These are phyloP conservation scores for Podaxis sp. DNA, from an alignment of 768 basidiomycete genomes.

Conservation along the genomic window DNA sequence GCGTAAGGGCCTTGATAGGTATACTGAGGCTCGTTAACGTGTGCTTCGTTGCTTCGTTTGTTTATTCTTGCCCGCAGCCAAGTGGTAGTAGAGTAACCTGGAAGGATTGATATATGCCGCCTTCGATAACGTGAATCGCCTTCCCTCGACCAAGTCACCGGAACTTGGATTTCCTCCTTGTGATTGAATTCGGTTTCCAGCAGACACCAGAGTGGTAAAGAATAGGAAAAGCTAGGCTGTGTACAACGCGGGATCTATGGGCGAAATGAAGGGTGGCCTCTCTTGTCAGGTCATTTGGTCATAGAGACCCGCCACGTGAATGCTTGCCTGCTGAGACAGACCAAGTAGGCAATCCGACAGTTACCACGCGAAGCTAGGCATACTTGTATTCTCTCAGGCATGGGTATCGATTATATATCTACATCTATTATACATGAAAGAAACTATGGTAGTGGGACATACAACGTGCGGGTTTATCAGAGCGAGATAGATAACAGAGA, in stretches of 20 bases:
- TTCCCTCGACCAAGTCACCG: neutral
- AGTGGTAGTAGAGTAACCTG: neutral
- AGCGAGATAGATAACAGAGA: conserved; percentile 16
- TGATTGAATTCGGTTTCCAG: neutral
- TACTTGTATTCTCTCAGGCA: neutral
- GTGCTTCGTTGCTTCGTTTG: neutral
- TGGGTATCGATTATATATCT: conserved; percentile 15
- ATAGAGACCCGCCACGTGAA: conserved; percentile 3
- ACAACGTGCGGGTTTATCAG: conserved; percentile 16
- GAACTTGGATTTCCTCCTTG: neutral
- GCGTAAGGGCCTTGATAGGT: neutral
- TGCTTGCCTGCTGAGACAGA: conserved; percentile 6
- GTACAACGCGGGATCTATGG: neutral
- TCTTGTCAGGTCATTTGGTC: conserved; percentile 1
- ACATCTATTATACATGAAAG: conserved; percentile 17
- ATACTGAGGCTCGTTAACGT: neutral
- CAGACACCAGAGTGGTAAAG: neutral
- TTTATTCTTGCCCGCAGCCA: neutral
- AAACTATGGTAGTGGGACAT: conserved; percentile 9
- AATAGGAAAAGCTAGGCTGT: neutral
- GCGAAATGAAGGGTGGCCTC: neutral
- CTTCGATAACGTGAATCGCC: neutral
- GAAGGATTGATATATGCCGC: neutral
- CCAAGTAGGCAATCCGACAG: conserved; percentile 12
- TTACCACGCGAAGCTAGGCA: conserved; percentile 7